These are phyloP conservation scores for Tetracentron sinense DNA, from an alignment of 164 flowering plant species.

Conservation along the genomic window DNA sequence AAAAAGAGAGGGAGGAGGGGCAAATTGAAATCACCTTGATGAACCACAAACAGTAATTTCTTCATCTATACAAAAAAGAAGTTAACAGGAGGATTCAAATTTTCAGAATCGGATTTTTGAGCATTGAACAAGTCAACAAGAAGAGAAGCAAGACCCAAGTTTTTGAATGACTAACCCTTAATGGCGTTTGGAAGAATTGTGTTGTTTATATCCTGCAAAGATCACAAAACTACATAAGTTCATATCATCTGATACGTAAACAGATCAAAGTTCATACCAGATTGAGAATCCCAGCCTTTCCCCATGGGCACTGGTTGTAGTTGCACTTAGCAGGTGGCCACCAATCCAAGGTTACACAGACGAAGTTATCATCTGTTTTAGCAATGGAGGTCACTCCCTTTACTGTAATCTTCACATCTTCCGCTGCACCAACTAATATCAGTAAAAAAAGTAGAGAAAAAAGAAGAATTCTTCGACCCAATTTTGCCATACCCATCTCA, in stretches of 20 bases:
- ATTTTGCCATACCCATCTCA: too few species aligned
- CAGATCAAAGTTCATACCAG: too few species aligned
- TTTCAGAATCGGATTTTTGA: too few species aligned
- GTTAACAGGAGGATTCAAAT: too few species aligned
- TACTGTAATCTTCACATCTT: slow-evolving; percentile 32
- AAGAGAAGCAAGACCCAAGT: too few species aligned
- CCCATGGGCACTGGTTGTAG: slow-evolving; percentile 69
- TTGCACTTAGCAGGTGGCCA: slow-evolving; percentile 69
- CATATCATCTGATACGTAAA: neutral
- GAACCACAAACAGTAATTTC: too few species aligned
- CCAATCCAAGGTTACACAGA: slow-evolving; percentile 76
- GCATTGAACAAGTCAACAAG: too few species aligned
- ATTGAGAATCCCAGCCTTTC: slow-evolving; percentile 40
- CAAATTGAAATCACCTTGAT: too few species aligned
- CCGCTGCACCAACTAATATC: slow-evolving; percentile 9
- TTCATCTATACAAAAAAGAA: too few species aligned
- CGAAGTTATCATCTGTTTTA: slow-evolving; percentile 50
- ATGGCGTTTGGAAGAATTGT: slow-evolving; percentile 46
- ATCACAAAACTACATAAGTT: slow-evolving; percentile 7
- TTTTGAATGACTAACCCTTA: slow-evolving; percentile 36
- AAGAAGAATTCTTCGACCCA: slow-evolving; percentile 6
- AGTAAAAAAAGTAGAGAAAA: neutral
- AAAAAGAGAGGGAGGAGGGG: too few species aligned
- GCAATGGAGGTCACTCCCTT: slow-evolving; percentile 37
- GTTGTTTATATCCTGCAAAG: slow-evolving; percentile 51